Conservation (phyloP, 2,329 filamentous ascomycete genomes). For the Pseudogymnoascus verrucosus region DNA sequence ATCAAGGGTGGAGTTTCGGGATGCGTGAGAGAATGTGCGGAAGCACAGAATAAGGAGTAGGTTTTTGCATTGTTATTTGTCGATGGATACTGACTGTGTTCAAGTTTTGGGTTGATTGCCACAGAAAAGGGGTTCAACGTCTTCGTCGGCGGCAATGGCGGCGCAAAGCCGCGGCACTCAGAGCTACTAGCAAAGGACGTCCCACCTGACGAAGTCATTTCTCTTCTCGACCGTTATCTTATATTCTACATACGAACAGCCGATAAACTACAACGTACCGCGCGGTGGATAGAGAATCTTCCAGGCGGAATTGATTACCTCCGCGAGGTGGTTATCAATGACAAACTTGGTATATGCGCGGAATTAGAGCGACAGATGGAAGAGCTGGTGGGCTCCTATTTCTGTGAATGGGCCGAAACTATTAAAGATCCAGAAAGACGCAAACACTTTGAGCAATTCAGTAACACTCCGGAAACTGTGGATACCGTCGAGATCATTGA, state of each 20-base stretch:
- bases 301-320: slow-evolving; percentile 81
- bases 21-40: slow-evolving; percentile 86
- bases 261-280: slow-evolving; percentile 82
- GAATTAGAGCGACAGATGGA: slow-evolving; percentile 84
- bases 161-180: slow-evolving; percentile 73
- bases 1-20: slow-evolving; percentile 85
- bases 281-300: slow-evolving; percentile 76
- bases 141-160: slow-evolving; percentile 83
- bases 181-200: slow-evolving; percentile 84
- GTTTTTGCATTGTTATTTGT: slow-evolving; percentile 23
- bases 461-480: slow-evolving; percentile 66
- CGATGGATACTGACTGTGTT: slow-evolving; percentile 10
- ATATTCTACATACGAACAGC: slow-evolving; percentile 93
- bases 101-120: slow-evolving; percentile 77
- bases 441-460: slow-evolving; percentile 72
- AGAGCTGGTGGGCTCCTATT: slow-evolving; percentile 73
- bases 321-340: slow-evolving; percentile 71
- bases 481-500: slow-evolving; percentile 61
- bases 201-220: slow-evolving; percentile 69
- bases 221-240: slow-evolving; percentile 80
- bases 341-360: slow-evolving; percentile 77
- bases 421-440: slow-evolving; percentile 60
- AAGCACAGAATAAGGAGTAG: slow-evolving; percentile 86
- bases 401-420: slow-evolving; percentile 87
- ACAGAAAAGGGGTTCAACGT: slow-evolving; percentile 92